These are phyloP conservation scores for Monosporascus sp. DNA, from an alignment of 2,329 filamentous ascomycete genomes.

Conservation along the genomic window DNA sequence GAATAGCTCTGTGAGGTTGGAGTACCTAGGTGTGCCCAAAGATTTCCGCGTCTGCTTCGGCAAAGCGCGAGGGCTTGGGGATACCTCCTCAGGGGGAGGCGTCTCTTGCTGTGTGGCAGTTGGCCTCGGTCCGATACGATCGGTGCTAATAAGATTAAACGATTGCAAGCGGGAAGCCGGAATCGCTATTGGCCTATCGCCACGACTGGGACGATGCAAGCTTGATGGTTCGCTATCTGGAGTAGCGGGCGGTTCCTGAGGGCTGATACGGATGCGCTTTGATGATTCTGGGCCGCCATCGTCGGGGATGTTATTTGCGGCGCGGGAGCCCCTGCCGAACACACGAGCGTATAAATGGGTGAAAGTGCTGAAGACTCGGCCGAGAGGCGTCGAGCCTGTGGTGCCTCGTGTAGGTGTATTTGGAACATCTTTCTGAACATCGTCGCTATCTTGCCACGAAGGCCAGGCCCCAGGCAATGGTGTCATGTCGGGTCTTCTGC, in stretches of 20 bases:
- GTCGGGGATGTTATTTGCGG: neutral
- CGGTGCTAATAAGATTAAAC: too few relatives aligned
- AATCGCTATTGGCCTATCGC: too few relatives aligned
- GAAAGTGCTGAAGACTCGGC: neutral
- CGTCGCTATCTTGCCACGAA: constrained; percentile 2
- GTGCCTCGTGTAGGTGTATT: neutral
- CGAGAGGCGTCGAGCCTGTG: constrained; percentile 4
- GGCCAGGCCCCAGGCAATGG: constrained; percentile 15
- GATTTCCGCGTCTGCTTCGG: neutral
- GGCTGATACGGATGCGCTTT: neutral
- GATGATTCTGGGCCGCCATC: neutral
- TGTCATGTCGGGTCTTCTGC: neutral
- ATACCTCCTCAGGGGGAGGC: neutral
- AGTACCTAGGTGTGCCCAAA: constrained; percentile 10
- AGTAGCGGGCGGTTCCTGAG: neutral
- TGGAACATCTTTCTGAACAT: neutral
- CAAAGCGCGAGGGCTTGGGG: neutral
- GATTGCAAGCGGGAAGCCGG: too few relatives aligned
- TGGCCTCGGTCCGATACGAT: too few relatives aligned
- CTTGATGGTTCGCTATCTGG: neutral
- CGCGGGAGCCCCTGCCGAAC: neutral
- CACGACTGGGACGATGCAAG: too few relatives aligned
- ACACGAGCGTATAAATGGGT: neutral
- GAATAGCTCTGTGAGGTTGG: constrained; percentile 16
- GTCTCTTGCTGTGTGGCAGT: neutral